Evolutionary conservation across 2,329 filamentous ascomycete genomes (phyloP), one percentile per base, ranked within the genome.

Genomic region (Diaporthe sp.): DNA sequence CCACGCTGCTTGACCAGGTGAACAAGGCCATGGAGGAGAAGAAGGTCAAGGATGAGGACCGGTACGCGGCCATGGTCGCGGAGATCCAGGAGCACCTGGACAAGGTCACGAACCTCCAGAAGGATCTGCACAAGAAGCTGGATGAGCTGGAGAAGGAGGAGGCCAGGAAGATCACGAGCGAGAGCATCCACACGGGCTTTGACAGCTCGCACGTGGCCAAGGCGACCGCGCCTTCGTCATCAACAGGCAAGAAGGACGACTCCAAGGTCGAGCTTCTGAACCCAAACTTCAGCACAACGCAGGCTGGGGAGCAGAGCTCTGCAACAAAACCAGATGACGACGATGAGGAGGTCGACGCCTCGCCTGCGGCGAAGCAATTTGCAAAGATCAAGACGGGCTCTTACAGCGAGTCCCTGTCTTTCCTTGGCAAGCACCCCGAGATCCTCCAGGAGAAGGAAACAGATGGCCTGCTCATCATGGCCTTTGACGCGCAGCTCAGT

Each of bases 1-100:
- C 94, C n/a, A 92, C 93, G n/a, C 85, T 99, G 80, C 90, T 98
- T 28, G 97, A 99, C 81, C 94, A 98, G 84, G 95, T 98, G 57
- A 98, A 98, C 81, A 89, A 91, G 84, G 92, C 94, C 69, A 88
- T 98, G 49, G 94, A 96, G 74, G 94, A 95, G 82, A 94, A 94
- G 84, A 92, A 93, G 77, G 87, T 90, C 0, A 86, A 87, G 53
- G 88, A 90, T 0, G 88, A 90, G 28, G 90, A 93, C 79, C 87
- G 94, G 69, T 95, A 94, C 82, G 88, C 90, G 65, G 93, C 90
- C 71, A 98, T 97, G 87, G 88, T 97, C 39, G 89, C 90, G 65
- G 96, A 97, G 80, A 91, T 98, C 22, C 89, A 91, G 77, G 89
- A 88, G 49, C 96, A 99, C 82, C 89, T 94, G 81, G 86, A 87